Conservation (phyloP, 768 basidiomycete species). For the Lyophyllum shimeji region DNA sequence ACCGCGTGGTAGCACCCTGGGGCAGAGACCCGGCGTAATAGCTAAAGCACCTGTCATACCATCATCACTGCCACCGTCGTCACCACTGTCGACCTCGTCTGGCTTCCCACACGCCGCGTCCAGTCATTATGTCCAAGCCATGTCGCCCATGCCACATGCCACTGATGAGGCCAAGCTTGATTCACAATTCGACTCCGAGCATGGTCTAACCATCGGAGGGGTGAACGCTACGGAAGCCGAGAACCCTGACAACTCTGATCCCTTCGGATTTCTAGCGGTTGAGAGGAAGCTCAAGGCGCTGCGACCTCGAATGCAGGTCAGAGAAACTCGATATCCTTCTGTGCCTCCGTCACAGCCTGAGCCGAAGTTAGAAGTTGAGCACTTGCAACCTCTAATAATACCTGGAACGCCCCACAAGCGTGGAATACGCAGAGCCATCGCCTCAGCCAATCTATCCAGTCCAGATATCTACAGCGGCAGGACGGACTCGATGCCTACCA, state of each 20-base stretch:
- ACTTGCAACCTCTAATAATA: conserved; percentile 20
- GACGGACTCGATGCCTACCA: conserved; percentile 29
- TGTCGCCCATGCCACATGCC: not conserved
- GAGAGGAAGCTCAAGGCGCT: conserved; percentile 49
- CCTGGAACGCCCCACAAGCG: conserved; percentile 35
- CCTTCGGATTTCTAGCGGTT: conserved; percentile 57
- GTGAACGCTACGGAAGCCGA: conserved; percentile 15
- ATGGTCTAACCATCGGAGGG: conserved; percentile 2
- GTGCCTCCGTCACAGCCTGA: conserved; percentile 17
- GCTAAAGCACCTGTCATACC: not conserved
- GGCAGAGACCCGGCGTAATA: not conserved
- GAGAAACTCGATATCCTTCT: conserved; percentile 11
- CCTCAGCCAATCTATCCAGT: conserved; percentile 20
- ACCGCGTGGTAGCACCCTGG: not conserved
- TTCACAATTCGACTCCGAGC: conserved; percentile 2
- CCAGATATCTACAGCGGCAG: conserved; percentile 35
- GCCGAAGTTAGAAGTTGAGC: conserved; percentile 13
- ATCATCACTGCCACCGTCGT: conserved; percentile 17
- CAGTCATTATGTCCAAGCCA: not conserved
- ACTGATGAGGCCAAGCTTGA: conserved; percentile 1
- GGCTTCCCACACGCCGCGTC: not conserved
- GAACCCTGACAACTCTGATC: conserved; percentile 39
- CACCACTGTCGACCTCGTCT: conserved; percentile 15
- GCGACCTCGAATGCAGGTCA: conserved; percentile 27
- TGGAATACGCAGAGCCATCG: conserved; percentile 26